These are phyloP conservation scores for Scedosporium boydii DNA, from an alignment of 2,329 filamentous ascomycete species.

Conservation along the genomic window DNA sequence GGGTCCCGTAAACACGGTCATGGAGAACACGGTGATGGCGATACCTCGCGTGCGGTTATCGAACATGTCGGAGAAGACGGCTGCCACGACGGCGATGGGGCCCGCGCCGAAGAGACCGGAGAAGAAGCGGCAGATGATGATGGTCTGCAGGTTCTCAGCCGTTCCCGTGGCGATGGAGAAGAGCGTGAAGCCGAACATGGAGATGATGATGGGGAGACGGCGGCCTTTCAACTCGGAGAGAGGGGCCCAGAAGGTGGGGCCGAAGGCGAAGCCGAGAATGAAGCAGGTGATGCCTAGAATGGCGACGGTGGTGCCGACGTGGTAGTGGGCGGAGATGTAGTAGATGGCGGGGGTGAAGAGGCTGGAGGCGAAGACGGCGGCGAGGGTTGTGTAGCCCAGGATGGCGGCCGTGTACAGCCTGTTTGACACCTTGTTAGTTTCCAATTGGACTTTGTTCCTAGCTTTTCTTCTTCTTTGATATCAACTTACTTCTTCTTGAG, in stretches of 20 bases:
- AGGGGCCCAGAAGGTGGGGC: constrained; percentile 63
- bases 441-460: neutral
- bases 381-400: constrained; percentile 64
- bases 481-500: constrained; percentile 61
- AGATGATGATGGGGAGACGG: constrained; percentile 47
- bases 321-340: constrained; percentile 46
- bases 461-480: neutral
- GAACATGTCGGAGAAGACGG: constrained; percentile 65
- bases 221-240: constrained; percentile 64
- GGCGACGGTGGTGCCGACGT: constrained; percentile 52
- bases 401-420: constrained; percentile 56
- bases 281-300: constrained; percentile 59
- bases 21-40: constrained; percentile 32
- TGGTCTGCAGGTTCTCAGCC: constrained; percentile 57
- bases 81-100: constrained; percentile 58
- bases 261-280: constrained; percentile 63
- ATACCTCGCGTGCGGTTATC: constrained; percentile 51
- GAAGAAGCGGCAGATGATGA: constrained; percentile 66
- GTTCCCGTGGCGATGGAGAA: constrained; percentile 57
- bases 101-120: constrained; percentile 63
- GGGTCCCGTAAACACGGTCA: constrained; percentile 54
- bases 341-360: constrained; percentile 62
- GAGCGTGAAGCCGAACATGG: constrained; percentile 61
- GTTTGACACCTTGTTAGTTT: constrained; percentile 15
- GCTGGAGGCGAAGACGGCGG: constrained; percentile 62